phyloP scores from a whole-genome alignment of 2,329 filamentous ascomycete species.

The Cordyceps cicadae region DNA sequence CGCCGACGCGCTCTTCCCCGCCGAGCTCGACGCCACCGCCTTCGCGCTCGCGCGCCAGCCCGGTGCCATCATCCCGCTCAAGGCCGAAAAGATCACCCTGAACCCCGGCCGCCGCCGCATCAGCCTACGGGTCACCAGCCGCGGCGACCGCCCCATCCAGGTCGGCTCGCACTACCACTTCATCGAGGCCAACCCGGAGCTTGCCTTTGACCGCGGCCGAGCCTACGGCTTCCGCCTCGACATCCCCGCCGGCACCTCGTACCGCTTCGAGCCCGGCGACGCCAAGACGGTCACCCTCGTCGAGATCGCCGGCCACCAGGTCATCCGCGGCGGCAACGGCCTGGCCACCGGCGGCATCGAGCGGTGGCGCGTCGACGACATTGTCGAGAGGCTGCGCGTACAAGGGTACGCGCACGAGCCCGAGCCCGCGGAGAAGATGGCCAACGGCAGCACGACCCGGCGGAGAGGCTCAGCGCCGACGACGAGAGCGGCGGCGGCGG shows the following conservation, averaged over 20 bases:
- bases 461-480: constrained; percentile 56
- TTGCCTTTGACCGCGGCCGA: constrained; percentile 76
- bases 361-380: constrained; percentile 50
- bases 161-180: constrained; percentile 89
- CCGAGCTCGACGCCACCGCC: constrained; percentile 47
- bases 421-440: constrained; percentile 41
- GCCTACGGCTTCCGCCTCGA: constrained; percentile 83
- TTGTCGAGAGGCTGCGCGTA: constrained; percentile 57
- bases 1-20: constrained; percentile 51
- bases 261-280: constrained; percentile 91
- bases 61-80: constrained; percentile 70
- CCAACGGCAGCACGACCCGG: constrained; percentile 34
- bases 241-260: constrained; percentile 82
- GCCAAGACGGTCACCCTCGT: constrained; percentile 84
- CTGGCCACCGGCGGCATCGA: constrained; percentile 69
- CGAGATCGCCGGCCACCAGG: constrained; percentile 70
- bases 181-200: constrained; percentile 83
- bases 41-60: constrained; percentile 64
- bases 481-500: constrained; percentile 69
- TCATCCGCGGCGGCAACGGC: constrained; percentile 78
- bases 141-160: constrained; percentile 76
- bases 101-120: constrained; percentile 70
- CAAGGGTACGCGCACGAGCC: constrained; percentile 80
- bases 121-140: constrained; percentile 73
- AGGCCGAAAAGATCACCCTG: constrained; percentile 56